These are phyloP conservation scores for Trichosporon inkin DNA, from an alignment of 1,284 basidiomycete species.

Conservation along the genomic window DNA sequence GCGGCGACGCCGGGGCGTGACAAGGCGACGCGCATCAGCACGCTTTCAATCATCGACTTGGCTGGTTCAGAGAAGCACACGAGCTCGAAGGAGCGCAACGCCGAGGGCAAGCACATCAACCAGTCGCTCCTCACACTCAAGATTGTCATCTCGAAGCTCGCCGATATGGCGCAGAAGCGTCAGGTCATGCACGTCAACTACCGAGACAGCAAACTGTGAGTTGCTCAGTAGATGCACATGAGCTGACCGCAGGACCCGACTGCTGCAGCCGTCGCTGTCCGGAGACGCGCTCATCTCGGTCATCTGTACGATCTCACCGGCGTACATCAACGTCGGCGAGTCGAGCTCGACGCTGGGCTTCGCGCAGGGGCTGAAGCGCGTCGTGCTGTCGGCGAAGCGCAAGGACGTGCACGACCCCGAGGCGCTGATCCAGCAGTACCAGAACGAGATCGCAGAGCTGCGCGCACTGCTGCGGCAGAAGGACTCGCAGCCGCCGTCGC, in stretches of 20 bases:
- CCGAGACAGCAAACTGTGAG: slow-evolving; percentile 77
- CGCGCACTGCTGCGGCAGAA: slow-evolving; percentile 46
- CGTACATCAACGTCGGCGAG: slow-evolving; percentile 64
- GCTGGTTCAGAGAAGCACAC: slow-evolving; percentile 95
- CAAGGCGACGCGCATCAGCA: slow-evolving; percentile 59
- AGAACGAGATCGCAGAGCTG: slow-evolving; percentile 83
- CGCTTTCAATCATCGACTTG: slow-evolving; percentile 66
- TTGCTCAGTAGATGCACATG: slow-evolving; percentile 35
- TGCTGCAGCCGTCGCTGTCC: slow-evolving; percentile 88
- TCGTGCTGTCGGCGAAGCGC: slow-evolving; percentile 76
- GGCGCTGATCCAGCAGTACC: slow-evolving; percentile 78
- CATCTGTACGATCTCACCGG: slow-evolving; percentile 90
- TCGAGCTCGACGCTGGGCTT: slow-evolving; percentile 80
- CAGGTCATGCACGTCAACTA: slow-evolving; percentile 88
- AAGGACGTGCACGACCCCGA: slow-evolving; percentile 91
- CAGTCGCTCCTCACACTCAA: slow-evolving; percentile 71
- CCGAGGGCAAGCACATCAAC: slow-evolving; percentile 83
- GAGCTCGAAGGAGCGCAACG: slow-evolving; percentile 82
- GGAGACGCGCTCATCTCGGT: slow-evolving; percentile 95
- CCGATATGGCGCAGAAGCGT: slow-evolving; percentile 74
- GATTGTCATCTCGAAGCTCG: slow-evolving; percentile 79
- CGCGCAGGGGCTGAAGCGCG: slow-evolving; percentile 57
- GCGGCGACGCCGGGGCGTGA: slow-evolving; percentile 21
- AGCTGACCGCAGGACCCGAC: slow-evolving; percentile 59
- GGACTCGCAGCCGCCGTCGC: slow-evolving; percentile 57